Percentiles rank a stretch among this genome's conserved stretches.
These are phyloP conservation scores for Coemansia reversa DNA, from an alignment of 192 early-diverging fungal species.

Conservation along the genomic window DNA sequence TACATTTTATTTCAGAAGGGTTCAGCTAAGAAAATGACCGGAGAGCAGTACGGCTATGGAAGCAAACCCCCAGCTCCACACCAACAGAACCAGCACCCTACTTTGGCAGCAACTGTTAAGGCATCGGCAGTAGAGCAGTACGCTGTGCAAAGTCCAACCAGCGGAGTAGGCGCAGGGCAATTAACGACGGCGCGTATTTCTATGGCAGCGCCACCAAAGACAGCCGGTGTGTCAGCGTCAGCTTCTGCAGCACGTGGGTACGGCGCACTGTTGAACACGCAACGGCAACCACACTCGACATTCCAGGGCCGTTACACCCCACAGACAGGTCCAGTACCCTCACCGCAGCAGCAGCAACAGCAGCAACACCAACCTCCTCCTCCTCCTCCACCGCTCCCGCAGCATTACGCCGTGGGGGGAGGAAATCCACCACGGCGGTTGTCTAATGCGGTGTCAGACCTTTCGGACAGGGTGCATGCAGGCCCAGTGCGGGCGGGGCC, in stretches of 20 bases:
- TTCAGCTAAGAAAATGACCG: constrained; percentile 14
- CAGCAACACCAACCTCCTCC: not conserved
- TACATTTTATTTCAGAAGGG: not conserved
- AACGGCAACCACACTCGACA: constrained; percentile 21
- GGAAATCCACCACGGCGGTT: constrained; percentile 26
- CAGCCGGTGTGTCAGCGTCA: constrained; percentile 12
- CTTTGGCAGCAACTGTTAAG: too few relatives aligned
- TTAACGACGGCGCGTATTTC: constrained; percentile 1
- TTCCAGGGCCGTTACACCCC: constrained; percentile 17
- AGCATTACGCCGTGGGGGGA: constrained; percentile 9
- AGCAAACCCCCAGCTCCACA: constrained; percentile 26
- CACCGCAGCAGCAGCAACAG: constrained; percentile 4
- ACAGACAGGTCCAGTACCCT: constrained; percentile 1
- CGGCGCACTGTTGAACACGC: constrained; percentile 30
- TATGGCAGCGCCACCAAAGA: constrained; percentile 15
- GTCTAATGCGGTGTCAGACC: constrained; percentile 43
- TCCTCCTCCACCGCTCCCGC: constrained; percentile 12
- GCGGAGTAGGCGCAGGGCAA: too few relatives aligned
- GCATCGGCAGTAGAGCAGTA: constrained; percentile 23
- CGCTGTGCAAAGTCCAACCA: not conserved
- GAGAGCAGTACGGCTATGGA: constrained; percentile 28
- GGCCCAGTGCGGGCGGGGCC: constrained; percentile 19
- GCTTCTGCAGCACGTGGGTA: constrained; percentile 26
- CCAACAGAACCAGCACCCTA: not conserved
- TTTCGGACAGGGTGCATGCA: constrained; percentile 23